Evolutionary conservation across 1,284 basidiomycete genomes (phyloP).

Genomic region (Peniophora sp.): DNA sequence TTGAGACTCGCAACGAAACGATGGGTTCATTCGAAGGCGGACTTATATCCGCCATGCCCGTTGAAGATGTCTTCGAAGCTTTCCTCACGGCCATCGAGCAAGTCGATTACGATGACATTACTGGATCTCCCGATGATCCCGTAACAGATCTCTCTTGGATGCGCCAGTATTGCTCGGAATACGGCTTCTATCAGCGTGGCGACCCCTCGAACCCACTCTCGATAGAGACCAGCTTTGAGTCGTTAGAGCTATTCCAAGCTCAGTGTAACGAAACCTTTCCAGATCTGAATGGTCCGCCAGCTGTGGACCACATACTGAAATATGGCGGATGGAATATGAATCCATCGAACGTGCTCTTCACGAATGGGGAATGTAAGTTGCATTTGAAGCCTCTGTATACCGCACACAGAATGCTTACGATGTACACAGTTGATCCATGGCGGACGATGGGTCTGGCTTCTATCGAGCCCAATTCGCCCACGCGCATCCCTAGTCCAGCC

Average conservation of each 20-base stretch:
- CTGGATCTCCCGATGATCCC: conserved; percentile 31
- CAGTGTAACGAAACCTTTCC: conserved; percentile 33
- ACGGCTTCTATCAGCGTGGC: conserved; percentile 37
- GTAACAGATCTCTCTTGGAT: conserved; percentile 38
- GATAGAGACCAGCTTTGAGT: conserved; percentile 38
- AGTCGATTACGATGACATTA: conserved; percentile 37
- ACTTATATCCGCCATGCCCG: conserved; percentile 23
- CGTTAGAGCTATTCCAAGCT: conserved; percentile 34
- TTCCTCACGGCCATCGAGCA: conserved; percentile 35
- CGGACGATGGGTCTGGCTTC: conserved; percentile 44
- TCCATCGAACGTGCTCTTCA: conserved; percentile 38
- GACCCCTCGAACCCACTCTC: conserved; percentile 35
- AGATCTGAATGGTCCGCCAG: conserved; percentile 28
- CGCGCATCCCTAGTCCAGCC: conserved; percentile 27
- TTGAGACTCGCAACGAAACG: conserved; percentile 38
- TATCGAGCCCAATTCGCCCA: conserved; percentile 37
- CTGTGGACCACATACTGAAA: conserved; percentile 35
- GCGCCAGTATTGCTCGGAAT: conserved; percentile 47
- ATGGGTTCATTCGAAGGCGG: conserved; percentile 28
- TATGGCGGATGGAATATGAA: conserved; percentile 46
- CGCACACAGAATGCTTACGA: background rate
- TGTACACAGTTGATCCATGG: conserved; percentile 39
- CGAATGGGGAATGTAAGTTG: conserved; percentile 40
- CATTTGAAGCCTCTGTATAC: background rate
- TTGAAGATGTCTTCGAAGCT: conserved; percentile 28